Percentiles rank a stretch among this genome's conserved stretches.
Conservation (phyloP, 495 filamentous ascomycete species). For the Hypoxylon fragiforme region DNA sequence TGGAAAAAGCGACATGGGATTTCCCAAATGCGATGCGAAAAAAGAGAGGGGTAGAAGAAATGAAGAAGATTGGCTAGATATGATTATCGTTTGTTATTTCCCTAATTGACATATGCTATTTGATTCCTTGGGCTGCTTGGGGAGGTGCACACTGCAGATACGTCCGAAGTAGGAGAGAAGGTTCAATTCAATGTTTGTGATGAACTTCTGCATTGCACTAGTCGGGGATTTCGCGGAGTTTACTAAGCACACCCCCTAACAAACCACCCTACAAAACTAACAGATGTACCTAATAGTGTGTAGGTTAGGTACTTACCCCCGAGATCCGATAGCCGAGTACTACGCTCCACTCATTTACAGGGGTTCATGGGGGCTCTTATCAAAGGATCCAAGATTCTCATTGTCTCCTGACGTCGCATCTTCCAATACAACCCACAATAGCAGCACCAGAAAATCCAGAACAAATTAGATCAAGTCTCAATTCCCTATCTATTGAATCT, state of each 20-base stretch:
- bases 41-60: too few species aligned
- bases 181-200: too few species aligned
- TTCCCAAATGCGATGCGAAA: constrained; percentile 21
- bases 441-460: not conserved
- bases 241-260: constrained; percentile 13
- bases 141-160: too few species aligned
- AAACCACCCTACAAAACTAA: too few species aligned
- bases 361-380: constrained; percentile 11
- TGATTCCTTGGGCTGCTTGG: too few species aligned
- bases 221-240: constrained; percentile 13
- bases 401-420: constrained; percentile 34
- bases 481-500: constrained; percentile 10
- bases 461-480: constrained; percentile 4
- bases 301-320: constrained; percentile 11
- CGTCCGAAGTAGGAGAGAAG: too few species aligned
- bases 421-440: constrained; percentile 10
- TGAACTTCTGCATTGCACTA: too few species aligned
- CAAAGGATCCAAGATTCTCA: constrained; percentile 25
- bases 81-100: too few species aligned
- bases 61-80: too few species aligned
- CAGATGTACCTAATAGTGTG: too few species aligned
- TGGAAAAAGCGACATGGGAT: too few species aligned
- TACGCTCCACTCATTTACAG: constrained; percentile 1
- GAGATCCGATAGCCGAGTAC: constrained; percentile 30
- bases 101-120: too few species aligned